These are phyloP conservation scores for Blastobotrys ciferrii DNA, from an alignment of 1,139 yeast genomes.

Conservation along the genomic window DNA sequence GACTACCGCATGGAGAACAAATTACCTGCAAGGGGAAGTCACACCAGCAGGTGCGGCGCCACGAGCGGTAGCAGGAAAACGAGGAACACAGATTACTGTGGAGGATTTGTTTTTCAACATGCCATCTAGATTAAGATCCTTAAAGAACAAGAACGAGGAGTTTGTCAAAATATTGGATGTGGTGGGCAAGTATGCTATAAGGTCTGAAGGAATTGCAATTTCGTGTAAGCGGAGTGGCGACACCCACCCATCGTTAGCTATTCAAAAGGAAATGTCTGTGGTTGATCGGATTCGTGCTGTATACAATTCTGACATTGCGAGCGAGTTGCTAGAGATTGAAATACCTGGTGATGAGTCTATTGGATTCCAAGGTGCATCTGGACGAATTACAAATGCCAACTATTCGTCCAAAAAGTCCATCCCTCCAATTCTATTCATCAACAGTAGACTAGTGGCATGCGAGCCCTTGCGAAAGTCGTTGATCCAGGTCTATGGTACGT, in stretches of 20 bases:
- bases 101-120: slow-evolving; percentile 90
- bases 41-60: slow-evolving; percentile 44
- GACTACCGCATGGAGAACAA: slow-evolving; percentile 63
- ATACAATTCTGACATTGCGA: slow-evolving; percentile 69
- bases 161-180: slow-evolving; percentile 76
- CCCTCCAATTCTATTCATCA: slow-evolving; percentile 77
- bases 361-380: slow-evolving; percentile 42
- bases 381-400: slow-evolving; percentile 70
- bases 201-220: slow-evolving; percentile 66
- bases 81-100: slow-evolving; percentile 81
- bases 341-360: slow-evolving; percentile 21
- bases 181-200: slow-evolving; percentile 79
- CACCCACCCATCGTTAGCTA: slow-evolving; percentile 28
- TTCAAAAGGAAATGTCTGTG: slow-evolving; percentile 23
- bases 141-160: slow-evolving; percentile 58
- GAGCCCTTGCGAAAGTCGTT: slow-evolving; percentile 77
- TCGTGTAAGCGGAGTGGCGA: slow-evolving; percentile 78
- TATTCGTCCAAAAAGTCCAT: slow-evolving; percentile 64
- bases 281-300: slow-evolving; percentile 70
- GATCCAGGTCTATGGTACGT: slow-evolving; percentile 58
- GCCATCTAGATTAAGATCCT: slow-evolving; percentile 71
- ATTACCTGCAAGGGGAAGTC: slow-evolving; percentile 63
- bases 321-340: slow-evolving; percentile 52
- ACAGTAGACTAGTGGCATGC: slow-evolving; percentile 76
- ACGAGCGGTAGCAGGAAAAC: slow-evolving; percentile 78